Evolutionary conservation across 1,284 basidiomycete species (phyloP).

Genomic region (Agroathelia rolfsii): DNA sequence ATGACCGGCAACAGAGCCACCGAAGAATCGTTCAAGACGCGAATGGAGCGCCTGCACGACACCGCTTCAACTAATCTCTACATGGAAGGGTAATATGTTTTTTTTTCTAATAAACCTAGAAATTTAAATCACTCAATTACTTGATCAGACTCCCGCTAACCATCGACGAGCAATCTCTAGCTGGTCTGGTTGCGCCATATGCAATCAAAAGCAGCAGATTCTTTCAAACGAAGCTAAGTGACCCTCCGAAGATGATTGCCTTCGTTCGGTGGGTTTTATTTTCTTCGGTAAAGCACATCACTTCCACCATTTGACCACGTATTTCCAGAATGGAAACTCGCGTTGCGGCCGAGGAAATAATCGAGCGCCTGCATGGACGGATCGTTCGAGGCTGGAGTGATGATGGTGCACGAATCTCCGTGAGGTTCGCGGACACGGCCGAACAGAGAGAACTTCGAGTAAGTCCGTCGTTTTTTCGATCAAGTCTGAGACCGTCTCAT

Average conservation of each 20-base stretch:
- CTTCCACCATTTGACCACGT: not conserved
- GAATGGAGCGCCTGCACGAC: slow-evolving; percentile 13
- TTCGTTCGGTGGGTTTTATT: slow-evolving; percentile 11
- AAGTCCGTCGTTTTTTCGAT: not conserved
- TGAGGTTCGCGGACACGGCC: slow-evolving; percentile 12
- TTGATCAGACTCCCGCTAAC: slow-evolving; percentile 13
- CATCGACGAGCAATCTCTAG: slow-evolving; percentile 15
- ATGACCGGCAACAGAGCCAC: not conserved
- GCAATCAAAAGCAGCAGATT: slow-evolving; percentile 14
- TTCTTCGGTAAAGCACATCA: too few species aligned
- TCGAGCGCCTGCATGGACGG: slow-evolving; percentile 15
- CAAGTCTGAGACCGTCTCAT: not conserved
- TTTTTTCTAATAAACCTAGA: not conserved
- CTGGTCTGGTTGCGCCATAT: slow-evolving; percentile 14
- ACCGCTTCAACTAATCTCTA: slow-evolving; percentile 13
- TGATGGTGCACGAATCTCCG: slow-evolving; percentile 12
- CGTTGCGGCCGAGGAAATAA: slow-evolving; percentile 14
- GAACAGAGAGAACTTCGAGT: slow-evolving; percentile 13
- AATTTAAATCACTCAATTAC: not conserved
- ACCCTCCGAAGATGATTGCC: slow-evolving; percentile 14
- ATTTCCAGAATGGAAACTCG: slow-evolving; percentile 13
- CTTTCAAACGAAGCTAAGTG: slow-evolving; percentile 14
- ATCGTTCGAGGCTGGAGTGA: slow-evolving; percentile 16
- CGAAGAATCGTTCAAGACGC: slow-evolving; percentile 11
- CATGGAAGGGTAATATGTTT: slow-evolving; percentile 16